Percentiles rank a stretch among this genome's conserved stretches.
Conservation (phyloP, 495 filamentous ascomycete genomes). For the Penicillium silybi region DNA sequence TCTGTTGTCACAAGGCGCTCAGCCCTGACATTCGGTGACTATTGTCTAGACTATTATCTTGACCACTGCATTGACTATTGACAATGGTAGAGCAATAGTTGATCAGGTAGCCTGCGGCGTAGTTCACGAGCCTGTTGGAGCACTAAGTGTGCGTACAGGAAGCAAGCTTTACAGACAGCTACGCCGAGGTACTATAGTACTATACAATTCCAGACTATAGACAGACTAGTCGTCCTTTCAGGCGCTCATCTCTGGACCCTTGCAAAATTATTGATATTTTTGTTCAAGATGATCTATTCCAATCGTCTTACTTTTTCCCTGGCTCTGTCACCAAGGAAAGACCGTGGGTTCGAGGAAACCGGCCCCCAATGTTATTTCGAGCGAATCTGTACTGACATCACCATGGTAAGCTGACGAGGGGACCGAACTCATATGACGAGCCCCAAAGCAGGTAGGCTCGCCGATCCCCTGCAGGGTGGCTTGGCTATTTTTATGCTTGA, state of each 20-base stretch:
- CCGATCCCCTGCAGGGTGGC: constrained; percentile 3
- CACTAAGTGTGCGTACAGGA: neutral
- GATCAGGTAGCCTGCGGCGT: neutral
- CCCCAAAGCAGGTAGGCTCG: neutral
- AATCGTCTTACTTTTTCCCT: neutral
- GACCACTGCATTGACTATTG: neutral
- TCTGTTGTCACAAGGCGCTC: neutral
- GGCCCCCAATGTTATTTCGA: neutral
- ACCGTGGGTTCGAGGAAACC: neutral
- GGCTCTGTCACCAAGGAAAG: neutral
- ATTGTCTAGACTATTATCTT: too few species aligned
- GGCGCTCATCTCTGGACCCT: neutral
- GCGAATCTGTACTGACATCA: neutral
- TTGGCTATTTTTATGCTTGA: neutral
- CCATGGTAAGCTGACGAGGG: constrained; percentile 11
- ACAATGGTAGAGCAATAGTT: neutral
- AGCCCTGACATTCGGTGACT: too few species aligned
- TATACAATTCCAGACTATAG: neutral
- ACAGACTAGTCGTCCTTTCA: neutral
- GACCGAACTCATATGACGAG: neutral
- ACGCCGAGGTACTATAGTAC: too few species aligned
- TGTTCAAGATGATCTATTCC: neutral
- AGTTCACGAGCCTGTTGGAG: neutral
- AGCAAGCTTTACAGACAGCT: neutral
- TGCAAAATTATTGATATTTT: neutral